phyloP scores from a whole-genome alignment of 345 rosid genomes.

The Aquilaria yunnanensis region DNA sequence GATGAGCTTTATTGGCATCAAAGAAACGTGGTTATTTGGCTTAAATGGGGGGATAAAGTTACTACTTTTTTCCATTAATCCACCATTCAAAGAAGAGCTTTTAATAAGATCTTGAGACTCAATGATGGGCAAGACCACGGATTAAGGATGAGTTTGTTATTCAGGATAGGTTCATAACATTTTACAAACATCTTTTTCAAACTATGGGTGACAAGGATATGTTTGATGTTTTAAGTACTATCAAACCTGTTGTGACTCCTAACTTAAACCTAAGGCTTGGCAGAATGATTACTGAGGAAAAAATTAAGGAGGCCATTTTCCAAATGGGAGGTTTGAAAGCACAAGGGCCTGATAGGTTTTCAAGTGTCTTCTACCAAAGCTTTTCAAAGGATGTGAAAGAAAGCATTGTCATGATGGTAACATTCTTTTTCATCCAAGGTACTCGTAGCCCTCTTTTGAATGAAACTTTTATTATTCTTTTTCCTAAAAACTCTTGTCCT shows the following conservation, averaged over 20 bases:
- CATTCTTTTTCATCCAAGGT: background rate
- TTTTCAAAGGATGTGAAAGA: background rate
- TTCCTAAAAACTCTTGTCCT: background rate
- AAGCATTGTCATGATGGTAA: background rate
- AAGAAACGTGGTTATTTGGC: background rate
- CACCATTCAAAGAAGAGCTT: background rate
- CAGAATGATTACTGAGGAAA: background rate
- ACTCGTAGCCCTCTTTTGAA: background rate
- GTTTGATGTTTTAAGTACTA: too few relatives aligned
- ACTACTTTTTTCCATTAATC: background rate
- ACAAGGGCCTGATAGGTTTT: background rate
- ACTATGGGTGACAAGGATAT: background rate
- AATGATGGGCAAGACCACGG: background rate
- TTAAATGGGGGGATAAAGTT: background rate
- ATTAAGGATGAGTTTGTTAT: background rate
- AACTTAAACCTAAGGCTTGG: background rate
- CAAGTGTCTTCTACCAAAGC: background rate
- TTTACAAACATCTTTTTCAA: background rate
- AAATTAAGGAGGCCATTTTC: too few relatives aligned
- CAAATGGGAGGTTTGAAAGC: too few relatives aligned
- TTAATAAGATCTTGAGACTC: background rate
- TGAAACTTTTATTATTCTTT: background rate
- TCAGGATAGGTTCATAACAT: background rate
- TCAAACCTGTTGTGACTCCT: background rate
- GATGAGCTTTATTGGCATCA: background rate